A percentile compares a stretch with the other conserved stretches of the same genome.
Evolutionary conservation across 73 alveolate genomes (phyloP).

Genomic region (Blepharisma stoltei): DNA sequence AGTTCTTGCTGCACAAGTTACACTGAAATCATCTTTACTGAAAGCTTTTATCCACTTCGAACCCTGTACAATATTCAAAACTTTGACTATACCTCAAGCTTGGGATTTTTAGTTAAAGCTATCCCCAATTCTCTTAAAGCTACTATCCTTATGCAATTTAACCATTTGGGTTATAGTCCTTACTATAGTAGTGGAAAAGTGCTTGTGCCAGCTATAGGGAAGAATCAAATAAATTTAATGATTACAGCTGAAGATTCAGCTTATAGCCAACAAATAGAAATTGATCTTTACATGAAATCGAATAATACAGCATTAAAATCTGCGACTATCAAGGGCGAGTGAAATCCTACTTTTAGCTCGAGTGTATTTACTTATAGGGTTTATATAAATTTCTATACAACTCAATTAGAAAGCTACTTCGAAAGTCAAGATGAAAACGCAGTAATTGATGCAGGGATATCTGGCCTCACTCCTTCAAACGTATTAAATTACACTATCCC

Average conservation of each 20-base stretch:
- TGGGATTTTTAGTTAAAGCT: not conserved
- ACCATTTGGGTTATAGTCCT: not conserved
- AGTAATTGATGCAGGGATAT: not conserved
- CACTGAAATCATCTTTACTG: not conserved
- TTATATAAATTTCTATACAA: not conserved
- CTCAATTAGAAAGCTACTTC: not conserved
- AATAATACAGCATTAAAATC: not conserved
- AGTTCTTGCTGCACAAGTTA: not conserved
- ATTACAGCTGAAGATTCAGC: conserved; percentile 11
- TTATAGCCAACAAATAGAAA: not conserved
- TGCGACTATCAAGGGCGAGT: not conserved
- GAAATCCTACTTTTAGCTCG: not conserved
- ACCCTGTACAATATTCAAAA: not conserved
- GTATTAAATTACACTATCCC: not conserved
- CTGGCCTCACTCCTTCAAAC: not conserved
- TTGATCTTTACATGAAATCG: not conserved
- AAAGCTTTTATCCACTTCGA: not conserved
- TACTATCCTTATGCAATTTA: not conserved
- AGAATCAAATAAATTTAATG: not conserved
- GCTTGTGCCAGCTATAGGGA: not conserved
- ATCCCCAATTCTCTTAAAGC: not conserved
- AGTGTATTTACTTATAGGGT: not conserved
- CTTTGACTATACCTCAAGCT: not conserved
- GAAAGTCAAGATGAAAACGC: not conserved
- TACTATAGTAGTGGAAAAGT: not conserved